Base-by-base conservation (phyloP, 352 stramenopile genomes). In the Globisporangium uncinulatum region DNA sequence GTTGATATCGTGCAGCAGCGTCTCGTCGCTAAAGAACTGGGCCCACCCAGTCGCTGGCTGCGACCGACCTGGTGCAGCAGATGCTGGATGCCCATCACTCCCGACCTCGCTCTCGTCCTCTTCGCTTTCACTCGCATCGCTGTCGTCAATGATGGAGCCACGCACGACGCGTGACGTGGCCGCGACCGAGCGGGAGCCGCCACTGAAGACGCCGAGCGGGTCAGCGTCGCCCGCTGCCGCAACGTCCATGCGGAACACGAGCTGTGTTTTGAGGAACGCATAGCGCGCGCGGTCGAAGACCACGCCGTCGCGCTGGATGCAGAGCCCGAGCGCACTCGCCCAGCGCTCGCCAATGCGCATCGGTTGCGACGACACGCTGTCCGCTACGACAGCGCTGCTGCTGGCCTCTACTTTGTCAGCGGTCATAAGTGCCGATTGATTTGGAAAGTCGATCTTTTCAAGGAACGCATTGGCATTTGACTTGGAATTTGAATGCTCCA, bases 1-100 rank as follows among this genome's bases (percentile, higher is more conserved):
- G 54, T 94, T 89, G 60, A 94, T 94, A 62, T 92, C 83, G 37
- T 87, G 71, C 37, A 91, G 50, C 24, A 94, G 55, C 9, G 59
- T 71, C 14, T 89, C 83, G 52, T 94, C 76, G 29, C 60, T 82
- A 56, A 88, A 90, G 49, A 76, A 87, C 57, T 90, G 79, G 13
- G 63, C 71, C 79, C 80, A 90, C 14, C 59, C 29, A 24, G 65
- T 49, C 41, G 32, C 17, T 14, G 55, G 31, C 5, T 39, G 34
- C 5, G 34, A 39, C 7, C 34, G 34, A 8, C 7, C 34, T 14
- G 17, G n/a, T 45, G 39, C 17, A 15, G 8, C 49, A 13, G 29
- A 7, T 9, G 9, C 9, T 24, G n/a, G n/a, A 7, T 31, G 14
- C 34, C 46, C 54, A 15, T 50, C 50, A 8, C 32, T 41, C 45